A percentile compares a stretch with the other conserved stretches of the same genome.
phyloP scores from a whole-genome alignment of 208 protist genomes.

The Acanthamoeba sp. region DNA sequence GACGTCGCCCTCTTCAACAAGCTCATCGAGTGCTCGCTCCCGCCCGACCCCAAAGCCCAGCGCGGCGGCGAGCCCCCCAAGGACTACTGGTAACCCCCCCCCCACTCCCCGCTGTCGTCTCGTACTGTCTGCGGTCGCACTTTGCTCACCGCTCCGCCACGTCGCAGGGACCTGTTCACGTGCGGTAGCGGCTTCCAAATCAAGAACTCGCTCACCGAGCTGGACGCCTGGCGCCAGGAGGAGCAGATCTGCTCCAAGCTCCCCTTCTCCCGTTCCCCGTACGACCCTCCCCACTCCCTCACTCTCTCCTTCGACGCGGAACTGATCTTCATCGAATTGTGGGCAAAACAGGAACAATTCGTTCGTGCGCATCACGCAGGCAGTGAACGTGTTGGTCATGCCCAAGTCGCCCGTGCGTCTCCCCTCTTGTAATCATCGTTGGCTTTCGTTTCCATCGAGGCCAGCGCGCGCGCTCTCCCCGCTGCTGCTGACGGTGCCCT shows the following conservation, averaged over 20 bases:
- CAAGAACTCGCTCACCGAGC: conserved; percentile 21
- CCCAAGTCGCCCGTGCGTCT: background rate
- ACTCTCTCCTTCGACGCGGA: background rate
- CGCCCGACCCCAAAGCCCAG: conserved; percentile 26
- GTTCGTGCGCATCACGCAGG: conserved; percentile 39
- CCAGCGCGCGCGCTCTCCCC: too few relatives aligned
- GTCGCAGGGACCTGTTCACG: conserved; percentile 4
- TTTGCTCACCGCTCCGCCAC: background rate
- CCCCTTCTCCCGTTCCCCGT: conserved; percentile 39
- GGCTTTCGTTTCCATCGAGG: too few relatives aligned
- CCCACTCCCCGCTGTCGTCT: background rate
- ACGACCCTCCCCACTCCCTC: background rate
- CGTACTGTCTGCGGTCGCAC: background rate
- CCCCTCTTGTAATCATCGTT: background rate
- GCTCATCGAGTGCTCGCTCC: conserved; percentile 43
- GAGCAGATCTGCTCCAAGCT: background rate
- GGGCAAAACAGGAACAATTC: conserved; percentile 22
- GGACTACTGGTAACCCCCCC: background rate
- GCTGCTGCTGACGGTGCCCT: too few relatives aligned
- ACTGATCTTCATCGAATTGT: too few relatives aligned
- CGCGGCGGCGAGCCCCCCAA: background rate
- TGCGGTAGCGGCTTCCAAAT: conserved; percentile 43
- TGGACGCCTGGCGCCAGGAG: conserved; percentile 37
- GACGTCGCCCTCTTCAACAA: conserved; percentile 54
- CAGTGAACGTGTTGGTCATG: conserved; percentile 50